Base-by-base conservation (phyloP, 805 yeast genomes). In the Cyberlindnera subsufficiens region DNA sequence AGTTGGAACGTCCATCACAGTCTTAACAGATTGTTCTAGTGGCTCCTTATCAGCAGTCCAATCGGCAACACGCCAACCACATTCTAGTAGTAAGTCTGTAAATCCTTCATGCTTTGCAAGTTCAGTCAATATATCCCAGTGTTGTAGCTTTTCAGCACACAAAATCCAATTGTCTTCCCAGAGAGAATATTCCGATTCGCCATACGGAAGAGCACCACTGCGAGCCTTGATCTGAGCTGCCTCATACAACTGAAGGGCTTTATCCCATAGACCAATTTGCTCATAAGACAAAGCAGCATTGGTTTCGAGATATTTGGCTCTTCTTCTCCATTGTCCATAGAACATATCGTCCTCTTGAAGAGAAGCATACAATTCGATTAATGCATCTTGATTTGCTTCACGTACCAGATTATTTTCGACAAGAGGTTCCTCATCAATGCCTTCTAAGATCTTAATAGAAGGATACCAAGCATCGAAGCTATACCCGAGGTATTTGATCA, bases 141-240 rank as follows among this genome's bases (percentile, higher is more conserved):
- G 97, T 59, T 93, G 99, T 33, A 93, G 69, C 61, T 91, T 91
- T 59, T 93, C 97, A 3, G 99, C 96, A 69, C 99, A 90, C 32
- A 86, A 67, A 43, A 93, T 89, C 99, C 99, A 93, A 56, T 90
- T 95, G 59, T 93, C 99, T 65, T 95, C 99, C 99, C 99, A 93
- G 30, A 93, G 69, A 0, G 93, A 81, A 55, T 93, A 93, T 59
- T 93, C 99, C 1, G 95, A 78, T 58, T 93, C 97, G 22, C 96
- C 88, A 59, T 87, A 93, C 0, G 99, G 99, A 32, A 93, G 67
- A 4, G 86, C 95, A 2, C 98, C 97, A 58, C 95, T 84, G 44
- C 99, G 71, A 0, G 99, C 97, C 54, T 91, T 90, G 44, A 93
- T 86, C 66, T 93, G 99, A 1, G 99, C 99, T 18, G 89, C 80